A percentile compares a stretch with the other conserved stretches of the same genome.
phyloP scores from a whole-genome alignment of 129 eudicot species.

The Arctium lappa region DNA sequence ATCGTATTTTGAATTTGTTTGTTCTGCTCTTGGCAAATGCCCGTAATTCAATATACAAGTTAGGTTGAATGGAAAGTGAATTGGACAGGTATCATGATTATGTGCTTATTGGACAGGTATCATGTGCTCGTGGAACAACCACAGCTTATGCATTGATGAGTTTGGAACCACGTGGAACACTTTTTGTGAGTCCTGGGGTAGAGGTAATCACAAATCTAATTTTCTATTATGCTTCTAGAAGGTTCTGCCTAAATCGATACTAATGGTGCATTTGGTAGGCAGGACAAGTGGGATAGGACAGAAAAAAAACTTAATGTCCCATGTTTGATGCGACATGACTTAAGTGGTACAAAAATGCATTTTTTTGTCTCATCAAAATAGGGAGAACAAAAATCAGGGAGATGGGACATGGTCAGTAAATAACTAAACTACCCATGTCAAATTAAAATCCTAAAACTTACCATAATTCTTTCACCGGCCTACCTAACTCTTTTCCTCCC shows the following conservation, averaged over 20 bases:
- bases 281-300: not conserved
- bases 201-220: constrained; percentile 44
- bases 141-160: constrained; percentile 87
- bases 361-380: not conserved
- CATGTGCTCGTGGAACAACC: constrained; percentile 75
- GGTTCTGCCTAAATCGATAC: not conserved
- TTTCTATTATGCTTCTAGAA: not conserved
- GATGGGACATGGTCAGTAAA: not conserved
- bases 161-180: constrained; percentile 96
- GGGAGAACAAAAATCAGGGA: not conserved
- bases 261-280: not conserved
- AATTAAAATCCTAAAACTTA: not conserved
- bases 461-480: not conserved
- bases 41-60: no score
- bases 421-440: not conserved
- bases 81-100: not conserved
- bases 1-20: no score
- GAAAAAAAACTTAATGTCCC: not conserved
- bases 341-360: not conserved
- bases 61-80: not conserved
- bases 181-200: constrained; percentile 88
- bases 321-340: not conserved
- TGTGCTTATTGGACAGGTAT: constrained; percentile 55
- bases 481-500: not conserved
- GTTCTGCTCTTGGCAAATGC: not conserved